Percentiles rank a stretch among this genome's conserved stretches.
Conservation (phyloP, 306 rosid genomes). For the Morella rubra region DNA sequence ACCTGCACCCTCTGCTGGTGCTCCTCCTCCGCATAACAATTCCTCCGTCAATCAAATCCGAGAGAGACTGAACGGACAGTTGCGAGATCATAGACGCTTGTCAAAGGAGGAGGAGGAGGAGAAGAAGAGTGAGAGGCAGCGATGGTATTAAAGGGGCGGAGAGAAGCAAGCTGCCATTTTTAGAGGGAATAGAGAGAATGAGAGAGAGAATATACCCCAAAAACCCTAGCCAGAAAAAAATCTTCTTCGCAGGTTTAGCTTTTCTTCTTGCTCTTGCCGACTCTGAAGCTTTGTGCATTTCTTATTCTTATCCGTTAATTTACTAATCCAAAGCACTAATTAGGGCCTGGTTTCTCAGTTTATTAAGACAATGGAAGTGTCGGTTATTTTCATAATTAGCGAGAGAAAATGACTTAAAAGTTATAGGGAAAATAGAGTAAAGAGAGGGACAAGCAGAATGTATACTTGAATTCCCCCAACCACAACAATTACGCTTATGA, state of each 20-base stretch:
- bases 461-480: too few species aligned
- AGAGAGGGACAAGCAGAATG: too few species aligned
- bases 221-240: conserved; percentile 59
- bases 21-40: conserved; percentile 1
- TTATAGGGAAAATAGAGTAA: too few species aligned
- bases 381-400: too few species aligned
- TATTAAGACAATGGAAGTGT: too few species aligned
- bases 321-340: too few species aligned
- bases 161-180: conserved; percentile 47
- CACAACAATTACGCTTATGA: too few species aligned
- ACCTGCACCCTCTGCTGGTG: conserved; percentile 18
- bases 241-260: background rate
- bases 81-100: conserved; percentile 5
- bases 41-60: conserved; percentile 9
- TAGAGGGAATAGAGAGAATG: conserved; percentile 1
- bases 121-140: conserved; percentile 18
- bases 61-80: conserved; percentile 6
- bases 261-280: background rate
- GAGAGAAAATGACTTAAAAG: too few species aligned
- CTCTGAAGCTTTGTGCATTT: too few species aligned
- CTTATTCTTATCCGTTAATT: too few species aligned
- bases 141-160: conserved; percentile 38
- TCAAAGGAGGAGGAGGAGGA: conserved; percentile 27
- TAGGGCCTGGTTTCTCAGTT: too few species aligned
- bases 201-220: conserved; percentile 55